phyloP scores from a whole-genome alignment of 1,284 basidiomycete genomes.

The Trichosporon sp. region DNA sequence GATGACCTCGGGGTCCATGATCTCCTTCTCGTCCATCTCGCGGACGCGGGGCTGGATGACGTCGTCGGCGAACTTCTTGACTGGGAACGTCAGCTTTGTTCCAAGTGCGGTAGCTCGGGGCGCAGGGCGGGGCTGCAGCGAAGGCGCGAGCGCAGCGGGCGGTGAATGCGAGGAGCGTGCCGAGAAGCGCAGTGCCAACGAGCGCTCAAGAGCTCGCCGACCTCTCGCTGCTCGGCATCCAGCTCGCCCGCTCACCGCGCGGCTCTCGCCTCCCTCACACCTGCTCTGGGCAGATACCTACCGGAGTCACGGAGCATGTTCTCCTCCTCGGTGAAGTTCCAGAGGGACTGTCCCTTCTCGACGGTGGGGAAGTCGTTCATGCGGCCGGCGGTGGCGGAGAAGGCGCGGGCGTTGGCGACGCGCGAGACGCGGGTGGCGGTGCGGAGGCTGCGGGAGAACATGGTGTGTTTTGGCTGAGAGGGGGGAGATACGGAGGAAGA shows the following conservation, averaged over 20 bases:
- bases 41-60: slow-evolving; percentile 84
- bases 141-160: background rate
- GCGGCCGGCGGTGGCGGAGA: slow-evolving; percentile 30
- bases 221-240: background rate
- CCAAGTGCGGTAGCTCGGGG: background rate
- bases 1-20: slow-evolving; percentile 78
- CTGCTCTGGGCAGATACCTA: slow-evolving; percentile 40
- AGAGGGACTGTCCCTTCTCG: slow-evolving; percentile 53
- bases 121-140: background rate
- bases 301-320: slow-evolving; percentile 82
- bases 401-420: slow-evolving; percentile 14
- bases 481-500: background rate
- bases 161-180: background rate
- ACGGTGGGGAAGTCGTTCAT: slow-evolving; percentile 42
- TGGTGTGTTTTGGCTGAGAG: slow-evolving; percentile 13
- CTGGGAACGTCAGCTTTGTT: slow-evolving; percentile 50
- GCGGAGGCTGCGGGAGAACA: slow-evolving; percentile 19
- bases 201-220: background rate
- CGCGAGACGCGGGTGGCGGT: slow-evolving; percentile 20
- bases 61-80: slow-evolving; percentile 80
- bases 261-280: background rate
- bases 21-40: slow-evolving; percentile 97
- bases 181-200: background rate
- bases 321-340: slow-evolving; percentile 85
- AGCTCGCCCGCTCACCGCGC: background rate